A percentile compares a stretch with the other conserved stretches of the same genome.
Conservation (phyloP, 2,329 filamentous ascomycete species). For the Epicoccum nigrum region DNA sequence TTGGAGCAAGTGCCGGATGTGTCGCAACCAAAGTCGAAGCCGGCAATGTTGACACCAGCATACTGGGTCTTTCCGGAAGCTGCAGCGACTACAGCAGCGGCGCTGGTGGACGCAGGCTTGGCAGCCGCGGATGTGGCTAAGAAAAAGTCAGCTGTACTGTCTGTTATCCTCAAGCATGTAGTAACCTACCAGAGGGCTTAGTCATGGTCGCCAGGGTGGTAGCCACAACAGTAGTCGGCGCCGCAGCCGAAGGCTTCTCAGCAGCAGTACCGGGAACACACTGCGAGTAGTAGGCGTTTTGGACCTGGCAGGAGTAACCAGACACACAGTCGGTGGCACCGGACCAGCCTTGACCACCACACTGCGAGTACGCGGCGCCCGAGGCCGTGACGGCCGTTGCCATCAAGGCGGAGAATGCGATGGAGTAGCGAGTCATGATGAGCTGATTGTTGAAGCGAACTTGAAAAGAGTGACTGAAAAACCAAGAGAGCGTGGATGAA, state of each 20-base stretch:
- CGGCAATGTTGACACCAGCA: constrained; percentile 54
- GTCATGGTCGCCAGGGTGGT: background rate
- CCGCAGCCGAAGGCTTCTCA: background rate
- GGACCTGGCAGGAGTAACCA: constrained; percentile 43
- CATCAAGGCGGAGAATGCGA: constrained; percentile 2
- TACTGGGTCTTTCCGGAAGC: constrained; percentile 26
- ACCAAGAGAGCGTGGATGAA: no score
- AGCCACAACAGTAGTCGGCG: background rate
- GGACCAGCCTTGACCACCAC: constrained; percentile 50
- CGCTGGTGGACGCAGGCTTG: background rate
- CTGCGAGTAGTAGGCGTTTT: constrained; percentile 52
- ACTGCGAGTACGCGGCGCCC: constrained; percentile 38
- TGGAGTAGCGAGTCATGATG: constrained; percentile 5
- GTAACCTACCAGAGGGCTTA: background rate
- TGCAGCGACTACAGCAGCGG: background rate
- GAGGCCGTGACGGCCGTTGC: constrained; percentile 2
- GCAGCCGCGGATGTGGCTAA: background rate
- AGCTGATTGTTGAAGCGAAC: background rate
- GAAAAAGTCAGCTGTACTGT: background rate
- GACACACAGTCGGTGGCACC: constrained; percentile 46
- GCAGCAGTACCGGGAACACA: constrained; percentile 34
- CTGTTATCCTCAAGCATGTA: no score
- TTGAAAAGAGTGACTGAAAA: no score
- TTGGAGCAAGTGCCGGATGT: constrained; percentile 34
- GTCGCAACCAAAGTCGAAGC: constrained; percentile 57